Base-by-base conservation (phyloP, 1,284 basidiomycete species). In the Peniophora sp. region DNA sequence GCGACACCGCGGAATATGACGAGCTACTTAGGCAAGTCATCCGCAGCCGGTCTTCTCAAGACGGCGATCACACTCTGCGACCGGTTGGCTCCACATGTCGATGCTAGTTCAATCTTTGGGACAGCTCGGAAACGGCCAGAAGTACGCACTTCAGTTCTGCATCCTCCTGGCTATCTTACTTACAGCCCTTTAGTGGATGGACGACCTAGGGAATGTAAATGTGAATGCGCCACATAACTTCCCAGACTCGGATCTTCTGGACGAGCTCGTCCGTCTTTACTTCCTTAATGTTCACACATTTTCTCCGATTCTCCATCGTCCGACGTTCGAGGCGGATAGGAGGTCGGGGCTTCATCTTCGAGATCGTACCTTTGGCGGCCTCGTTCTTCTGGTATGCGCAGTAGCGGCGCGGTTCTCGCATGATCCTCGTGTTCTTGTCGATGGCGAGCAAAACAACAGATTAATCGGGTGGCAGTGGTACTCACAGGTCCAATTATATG, bases 331-430 rank as follows among this genome's bases (percentile, higher is more conserved):
- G 8, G 8, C 6, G 6, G n/a, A 41, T 8, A 17, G 73, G 38
- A 57, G 59, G n/a, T 63, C 64, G 10, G 65, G 66, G 1, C 56
- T 72, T 35, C 69, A 74, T 56, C 59, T 64, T 20, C 65, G 60
- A 2, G 69, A 74, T 52, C 52, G 55, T 20, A 62, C 66, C 2
- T 79, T 78, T 58, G 69, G 68, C 12, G 65, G 66, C 46, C 68
- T 77, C 5, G 70, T 72, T 51, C 57, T 78, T 23, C 61, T 73
- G 52, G 62, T 79, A 0, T 75, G 74, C 53, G 75, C 77, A 16
- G 63, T 74, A 49, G 77, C 71, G 3, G 63, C 72, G 1, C 62
- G 73, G 41, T 74, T n/a, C n/a, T 17, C 16, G n/a, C n/a, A 41
- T 5, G 39, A 41, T 22, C 5, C 6, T 16, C 39, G 39, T 22